A percentile compares a stretch with the other conserved stretches of the same genome.
Conservation (phyloP, 805 yeast genomes). For the Tetrapisispora phaffii region DNA sequence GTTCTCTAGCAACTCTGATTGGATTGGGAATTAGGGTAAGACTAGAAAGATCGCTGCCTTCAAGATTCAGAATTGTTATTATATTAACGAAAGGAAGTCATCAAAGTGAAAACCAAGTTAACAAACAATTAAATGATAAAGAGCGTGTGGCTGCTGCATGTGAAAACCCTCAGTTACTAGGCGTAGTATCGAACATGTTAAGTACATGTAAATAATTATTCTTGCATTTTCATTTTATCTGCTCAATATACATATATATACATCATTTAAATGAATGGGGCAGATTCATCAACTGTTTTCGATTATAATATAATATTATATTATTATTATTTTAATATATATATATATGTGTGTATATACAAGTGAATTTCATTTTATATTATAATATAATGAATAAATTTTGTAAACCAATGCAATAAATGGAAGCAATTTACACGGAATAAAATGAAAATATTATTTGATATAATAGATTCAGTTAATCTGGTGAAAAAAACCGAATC, state of each 20-base stretch:
- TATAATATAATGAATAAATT: background rate
- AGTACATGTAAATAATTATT: conserved; percentile 49
- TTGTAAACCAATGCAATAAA: background rate
- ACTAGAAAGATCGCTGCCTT: conserved; percentile 78
- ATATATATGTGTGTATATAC: conserved; percentile 1
- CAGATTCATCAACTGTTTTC: background rate
- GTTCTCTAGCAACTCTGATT: conserved; percentile 89
- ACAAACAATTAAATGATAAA: conserved; percentile 92
- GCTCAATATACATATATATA: no score
- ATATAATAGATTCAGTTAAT: no score
- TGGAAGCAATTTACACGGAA: background rate
- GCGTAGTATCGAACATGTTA: conserved; percentile 89
- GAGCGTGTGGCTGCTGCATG: conserved; percentile 98
- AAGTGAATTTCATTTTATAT: background rate
- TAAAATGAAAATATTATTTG: no score
- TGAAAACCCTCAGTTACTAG: conserved; percentile 83
- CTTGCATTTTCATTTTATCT: background rate
- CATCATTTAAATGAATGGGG: no score
- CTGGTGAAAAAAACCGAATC: background rate
- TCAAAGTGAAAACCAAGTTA: conserved; percentile 91
- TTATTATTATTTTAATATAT: background rate
- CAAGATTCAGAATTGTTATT: conserved; percentile 70
- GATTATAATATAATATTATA: background rate
- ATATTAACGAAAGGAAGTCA: conserved; percentile 85
- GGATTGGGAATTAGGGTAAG: conserved; percentile 93